Evolutionary conservation across 2,329 filamentous ascomycete genomes (phyloP).

Genomic region (Stagonosporopsis cucurbitacearum): DNA sequence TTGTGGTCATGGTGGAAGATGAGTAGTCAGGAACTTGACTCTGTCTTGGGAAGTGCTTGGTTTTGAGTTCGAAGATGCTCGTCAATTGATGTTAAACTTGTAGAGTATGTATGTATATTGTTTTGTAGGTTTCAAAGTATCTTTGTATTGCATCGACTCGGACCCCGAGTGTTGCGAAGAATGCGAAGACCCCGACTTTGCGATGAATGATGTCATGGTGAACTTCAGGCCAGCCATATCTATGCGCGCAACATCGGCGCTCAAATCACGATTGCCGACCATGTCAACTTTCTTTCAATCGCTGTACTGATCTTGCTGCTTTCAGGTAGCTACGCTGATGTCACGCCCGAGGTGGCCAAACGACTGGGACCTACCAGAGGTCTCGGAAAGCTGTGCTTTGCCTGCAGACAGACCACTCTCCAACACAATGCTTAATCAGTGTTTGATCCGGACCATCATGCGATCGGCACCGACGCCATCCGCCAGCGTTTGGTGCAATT

Average conservation of each 20-base stretch:
- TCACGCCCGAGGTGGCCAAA: too few relatives aligned
- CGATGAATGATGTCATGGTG: constrained; percentile 18
- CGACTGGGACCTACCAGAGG: too few relatives aligned
- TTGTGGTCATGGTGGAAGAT: constrained; percentile 15
- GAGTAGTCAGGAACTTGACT: neutral
- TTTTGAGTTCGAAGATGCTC: neutral
- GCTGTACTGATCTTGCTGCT: neutral
- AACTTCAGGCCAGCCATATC: constrained; percentile 5
- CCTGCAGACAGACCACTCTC: too few relatives aligned
- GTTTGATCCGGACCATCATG: too few relatives aligned
- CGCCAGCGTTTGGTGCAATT: too few relatives aligned
- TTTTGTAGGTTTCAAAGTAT: too few relatives aligned
- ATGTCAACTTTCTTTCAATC: neutral
- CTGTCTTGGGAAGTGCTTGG: neutral
- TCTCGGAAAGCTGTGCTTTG: too few relatives aligned
- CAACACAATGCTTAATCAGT: too few relatives aligned
- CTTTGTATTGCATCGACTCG: constrained; percentile 8
- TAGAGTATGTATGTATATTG: neutral
- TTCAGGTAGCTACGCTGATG: too few relatives aligned
- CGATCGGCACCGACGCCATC: too few relatives aligned
- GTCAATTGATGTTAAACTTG: neutral
- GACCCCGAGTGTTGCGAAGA: constrained; percentile 10
- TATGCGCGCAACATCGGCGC: neutral
- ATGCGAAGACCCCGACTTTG: constrained; percentile 7
- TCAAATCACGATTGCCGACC: neutral